Base-by-base conservation (phyloP, 495 filamentous ascomycete genomes). In the Penicillium maclennaniae region DNA sequence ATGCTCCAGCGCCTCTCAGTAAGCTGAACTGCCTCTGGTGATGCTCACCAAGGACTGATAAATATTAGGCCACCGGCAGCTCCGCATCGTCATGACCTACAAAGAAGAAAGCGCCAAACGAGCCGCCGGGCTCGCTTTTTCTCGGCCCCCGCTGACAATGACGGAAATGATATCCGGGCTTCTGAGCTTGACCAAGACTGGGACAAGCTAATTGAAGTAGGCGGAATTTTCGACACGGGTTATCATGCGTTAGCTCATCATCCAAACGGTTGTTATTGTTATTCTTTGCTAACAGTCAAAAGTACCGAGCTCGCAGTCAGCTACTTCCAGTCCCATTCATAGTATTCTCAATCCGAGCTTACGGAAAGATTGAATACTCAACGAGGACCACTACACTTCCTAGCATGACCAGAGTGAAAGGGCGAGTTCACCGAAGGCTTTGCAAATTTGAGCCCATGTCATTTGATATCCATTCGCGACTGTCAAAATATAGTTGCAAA, bases 271-370 rank as follows among this genome's bases (percentile, higher is more conserved):
- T 16, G 46, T n/a, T n/a, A 26, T 21, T 31, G n/a, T n/a, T n/a
- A n/a, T 8, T 17, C 16, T n/a, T 26, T 17, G 36, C 31, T 54
- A 27, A 49, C 21, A 9, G 25, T 16, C 17, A 49, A 26, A 42
- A 57, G 51, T 21, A 45, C 42, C 5, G 14, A 21, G 3, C 31
- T 54, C 19, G 40, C 42, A 34, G 40, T 46, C 14, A 58, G 25
- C 14, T 54, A 39, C 14, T 20, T 27, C 44, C 31, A 14, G 10
- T 34, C 10, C 31, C 31, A 4, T 12, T 10, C 31, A 4, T 34
- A 12, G 31, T 34, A 12, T 34, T 12, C 31, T 12, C 10, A 9
- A 34, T 10, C 31, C 9, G 31, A 34, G 6, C 31, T 2, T 34
- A 34, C 10, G 1, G 10, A 10, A 4, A 12, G 15, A 14, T 14